Evolutionary conservation across 2,329 filamentous ascomycete genomes (phyloP), one percentile per base, ranked within the genome.

Genomic region (Diaporthe citri): DNA sequence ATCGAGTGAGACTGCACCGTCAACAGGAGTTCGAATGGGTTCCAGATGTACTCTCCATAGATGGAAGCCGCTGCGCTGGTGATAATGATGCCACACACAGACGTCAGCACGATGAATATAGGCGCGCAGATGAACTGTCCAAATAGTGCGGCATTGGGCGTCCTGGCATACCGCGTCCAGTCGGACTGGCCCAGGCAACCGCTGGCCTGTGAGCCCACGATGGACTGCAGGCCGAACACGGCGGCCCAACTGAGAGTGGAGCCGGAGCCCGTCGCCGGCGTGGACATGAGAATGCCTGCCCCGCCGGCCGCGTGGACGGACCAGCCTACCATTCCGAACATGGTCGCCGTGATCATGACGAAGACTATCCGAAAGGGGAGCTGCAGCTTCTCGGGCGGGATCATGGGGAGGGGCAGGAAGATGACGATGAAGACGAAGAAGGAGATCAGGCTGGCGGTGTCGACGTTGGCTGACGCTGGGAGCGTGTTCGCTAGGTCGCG

Each of bases 41-140:
- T 84, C 84, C 84, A 85, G 62, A 84, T 79, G 66, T 83, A 79
- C 72, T 83, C 79, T 2, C 82, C 81, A 59, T 82, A 81, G 9
- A 82, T 78, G n/a, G 78, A 75, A 13, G 78, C 78, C 13, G 82
- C 76, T 4, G 82, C 83, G 43, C 80, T 82, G 3, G 84, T 84
- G 57, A 84, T 81, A 22, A 85, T 78, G 28, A 86, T 81, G 2
- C 83, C 83, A 67, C 82, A 81, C 20, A 83, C 79, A 13, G 83
- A 81, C 8, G 82, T 84, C 48, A 84, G 75, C 13, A 82, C 80
- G 70, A 85, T 83, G 5, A 82, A 83, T 20, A 84, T 77, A 8
- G 84, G 83, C 25, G 80, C 83, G 20, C 81, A 80, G 43, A 80
- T 76, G 15, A 78, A 74, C 76, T 81, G 80, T 13, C 79, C 80